A percentile compares a stretch with the other conserved stretches of the same genome.
Evolutionary conservation across 441 rosid genomes (phyloP).

Genomic region (Adansonia rubrostipa): DNA sequence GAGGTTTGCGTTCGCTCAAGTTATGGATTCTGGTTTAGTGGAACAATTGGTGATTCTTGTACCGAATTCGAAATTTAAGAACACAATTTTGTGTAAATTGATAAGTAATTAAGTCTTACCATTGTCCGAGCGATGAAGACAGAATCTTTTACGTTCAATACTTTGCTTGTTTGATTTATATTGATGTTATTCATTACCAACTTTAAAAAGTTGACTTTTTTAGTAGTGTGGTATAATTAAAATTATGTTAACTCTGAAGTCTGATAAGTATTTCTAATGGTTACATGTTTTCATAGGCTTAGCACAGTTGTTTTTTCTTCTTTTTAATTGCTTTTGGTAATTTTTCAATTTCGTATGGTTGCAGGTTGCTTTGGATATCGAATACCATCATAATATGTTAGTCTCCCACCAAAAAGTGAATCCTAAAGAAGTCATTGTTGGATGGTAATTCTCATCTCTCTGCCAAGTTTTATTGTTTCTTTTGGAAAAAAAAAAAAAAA

Average conservation of each 20-base stretch:
- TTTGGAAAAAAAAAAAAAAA: background rate
- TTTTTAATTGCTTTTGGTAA: background rate
- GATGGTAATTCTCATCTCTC: slow-evolving; percentile 66
- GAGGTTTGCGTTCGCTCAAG: background rate
- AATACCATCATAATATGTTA: slow-evolving; percentile 91
- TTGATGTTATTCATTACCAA: background rate
- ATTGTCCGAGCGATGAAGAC: background rate
- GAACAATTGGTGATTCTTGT: background rate
- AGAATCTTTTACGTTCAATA: background rate
- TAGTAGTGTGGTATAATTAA: background rate
- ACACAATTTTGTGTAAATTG: background rate
- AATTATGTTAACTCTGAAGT: background rate
- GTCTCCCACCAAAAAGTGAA: slow-evolving; percentile 87
- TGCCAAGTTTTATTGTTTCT: background rate
- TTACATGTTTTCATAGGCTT: background rate
- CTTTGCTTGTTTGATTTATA: background rate
- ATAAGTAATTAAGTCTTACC: background rate
- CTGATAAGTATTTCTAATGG: background rate
- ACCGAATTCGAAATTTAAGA: background rate
- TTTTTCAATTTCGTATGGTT: slow-evolving; percentile 11
- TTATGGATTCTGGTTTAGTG: background rate
- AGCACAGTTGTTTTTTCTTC: background rate
- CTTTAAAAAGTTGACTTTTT: background rate
- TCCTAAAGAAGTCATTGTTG: slow-evolving; percentile 90
- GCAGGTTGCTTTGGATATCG: slow-evolving; percentile 95